Evolutionary conservation across 2,329 filamentous ascomycete species (phyloP).

Genomic region (Colletotrichum costaricense): DNA sequence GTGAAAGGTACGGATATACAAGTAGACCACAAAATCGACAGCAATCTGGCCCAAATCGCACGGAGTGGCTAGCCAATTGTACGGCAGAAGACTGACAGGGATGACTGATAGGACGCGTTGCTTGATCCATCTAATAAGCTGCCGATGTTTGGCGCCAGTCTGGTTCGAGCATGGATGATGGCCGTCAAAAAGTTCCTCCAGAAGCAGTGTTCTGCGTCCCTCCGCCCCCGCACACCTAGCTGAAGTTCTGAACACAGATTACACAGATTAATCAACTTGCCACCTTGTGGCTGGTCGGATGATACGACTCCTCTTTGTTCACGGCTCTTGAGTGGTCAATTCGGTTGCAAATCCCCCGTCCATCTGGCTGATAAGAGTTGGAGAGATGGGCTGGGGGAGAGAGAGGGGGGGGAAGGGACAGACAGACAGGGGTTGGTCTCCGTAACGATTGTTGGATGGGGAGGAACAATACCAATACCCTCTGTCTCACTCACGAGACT

Average conservation of each 20-base stretch:
- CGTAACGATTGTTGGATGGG: neutral
- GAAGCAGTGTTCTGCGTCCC: constrained; percentile 3
- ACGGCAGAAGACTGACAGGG: neutral
- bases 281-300: constrained; percentile 9
- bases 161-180: neutral
- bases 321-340: constrained; percentile 13
- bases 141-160: constrained; percentile 12
- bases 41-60: constrained; percentile 11
- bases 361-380: constrained; percentile 16
- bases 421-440: neutral
- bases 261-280: constrained; percentile 21
- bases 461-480: neutral
- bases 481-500: neutral
- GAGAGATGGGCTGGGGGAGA: neutral
- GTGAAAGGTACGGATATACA: too few species aligned
- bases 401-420: neutral
- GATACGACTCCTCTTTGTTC: constrained; percentile 3
- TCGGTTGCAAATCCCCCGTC: neutral
- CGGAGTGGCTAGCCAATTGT: neutral
- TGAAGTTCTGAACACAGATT: neutral
- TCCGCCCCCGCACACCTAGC: neutral
- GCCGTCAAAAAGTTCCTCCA: constrained; percentile 26
- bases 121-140: constrained; percentile 26
- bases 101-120: constrained; percentile 10
- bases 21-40: neutral